Evolutionary conservation across 139 green algal species (phyloP), one percentile per base, ranked within the genome.

Genomic region (Micromonas pusilla): DNA sequence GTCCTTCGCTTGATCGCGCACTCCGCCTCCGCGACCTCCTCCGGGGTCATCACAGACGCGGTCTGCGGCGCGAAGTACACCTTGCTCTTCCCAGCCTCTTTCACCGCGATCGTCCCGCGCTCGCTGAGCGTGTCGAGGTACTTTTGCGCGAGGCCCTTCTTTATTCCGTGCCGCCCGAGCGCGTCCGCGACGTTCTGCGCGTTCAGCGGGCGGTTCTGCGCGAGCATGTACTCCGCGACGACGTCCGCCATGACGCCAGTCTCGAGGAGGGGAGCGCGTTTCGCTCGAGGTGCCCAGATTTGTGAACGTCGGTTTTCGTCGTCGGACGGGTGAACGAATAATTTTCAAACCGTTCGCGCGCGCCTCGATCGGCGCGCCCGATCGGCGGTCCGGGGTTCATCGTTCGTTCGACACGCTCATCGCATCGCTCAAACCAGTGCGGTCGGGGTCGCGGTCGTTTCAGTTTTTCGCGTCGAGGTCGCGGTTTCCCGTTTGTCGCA

Each of bases 191-290:
- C 70, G 34, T 87, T 85, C 39, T 88, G 83, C 39, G 68, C 81
- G 76, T 87, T 87, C 52, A 87, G 30, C 38, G 83, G 83, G 34
- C 83, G 81, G 54, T 87, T 87, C 85, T 87, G 82, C 70, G n/a
- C 23, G 2, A 2, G 32, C 19, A 60, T 30, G 6, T 75, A 75
- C 6, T 39, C 2, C 9, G 62, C 9, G 0, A 75, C 68, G 6
- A 36, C 16, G 36, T 75, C 37, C 68, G 45, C 9, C 45, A 57
- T 57, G 45, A 16, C n/a, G n/a, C n/a, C n/a, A n/a, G n/a, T n/a
- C n/a, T n/a, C n/a, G n/a, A n/a, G n/a, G n/a, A n/a, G n/a, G n/a
- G n/a, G n/a, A n/a, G n/a, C n/a, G n/a, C n/a, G n/a, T n/a, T n/a
- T n/a, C n/a, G n/a, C n/a, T n/a, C n/a, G n/a, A n/a, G n/a, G n/a